These are phyloP conservation scores for Taxawa tesnikishii DNA, from an alignment of 2,329 filamentous ascomycete genomes.

Conservation along the genomic window DNA sequence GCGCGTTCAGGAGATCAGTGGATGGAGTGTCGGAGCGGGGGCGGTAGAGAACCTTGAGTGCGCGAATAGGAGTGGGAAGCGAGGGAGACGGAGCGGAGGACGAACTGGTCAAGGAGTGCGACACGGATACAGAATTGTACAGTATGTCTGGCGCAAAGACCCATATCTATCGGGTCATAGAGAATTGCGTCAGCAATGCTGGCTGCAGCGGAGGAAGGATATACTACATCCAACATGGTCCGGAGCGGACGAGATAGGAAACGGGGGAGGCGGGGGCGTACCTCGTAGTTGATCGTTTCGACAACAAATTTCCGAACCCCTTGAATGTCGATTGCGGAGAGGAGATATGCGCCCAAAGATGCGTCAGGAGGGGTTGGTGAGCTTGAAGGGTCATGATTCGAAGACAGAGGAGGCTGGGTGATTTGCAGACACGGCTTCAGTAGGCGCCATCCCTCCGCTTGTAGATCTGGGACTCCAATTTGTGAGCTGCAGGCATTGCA, in stretches of 20 bases:
- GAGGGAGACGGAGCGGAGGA: too few relatives aligned
- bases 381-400: conserved; percentile 6
- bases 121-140: too few relatives aligned
- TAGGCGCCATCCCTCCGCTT: conserved; percentile 27
- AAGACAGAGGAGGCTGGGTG: conserved; percentile 3
- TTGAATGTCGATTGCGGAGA: conserved; percentile 43
- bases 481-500: conserved; percentile 26
- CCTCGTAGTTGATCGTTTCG: conserved; percentile 37
- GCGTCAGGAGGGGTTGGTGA: conserved; percentile 20
- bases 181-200: too few relatives aligned
- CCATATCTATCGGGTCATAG: too few relatives aligned
- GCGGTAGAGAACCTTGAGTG: conserved; percentile 44
- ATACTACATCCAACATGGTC: too few relatives aligned
- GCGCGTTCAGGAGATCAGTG: conserved; percentile 18
- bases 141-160: conserved; percentile 48
- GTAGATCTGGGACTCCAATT: conserved; percentile 29
- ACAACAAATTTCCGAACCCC: conserved; percentile 46
- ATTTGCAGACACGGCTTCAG: conserved; percentile 16
- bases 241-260: conserved; percentile 1
- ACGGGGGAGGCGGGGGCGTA: neutral
- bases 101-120: too few relatives aligned
- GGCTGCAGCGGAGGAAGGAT: too few relatives aligned
- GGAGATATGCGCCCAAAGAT: conserved; percentile 43
- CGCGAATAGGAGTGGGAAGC: conserved; percentile 34
- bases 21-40: conserved; percentile 19